These are phyloP conservation scores for Vitis cinerea DNA, from an alignment of 164 flowering plant species.

Conservation along the genomic window DNA sequence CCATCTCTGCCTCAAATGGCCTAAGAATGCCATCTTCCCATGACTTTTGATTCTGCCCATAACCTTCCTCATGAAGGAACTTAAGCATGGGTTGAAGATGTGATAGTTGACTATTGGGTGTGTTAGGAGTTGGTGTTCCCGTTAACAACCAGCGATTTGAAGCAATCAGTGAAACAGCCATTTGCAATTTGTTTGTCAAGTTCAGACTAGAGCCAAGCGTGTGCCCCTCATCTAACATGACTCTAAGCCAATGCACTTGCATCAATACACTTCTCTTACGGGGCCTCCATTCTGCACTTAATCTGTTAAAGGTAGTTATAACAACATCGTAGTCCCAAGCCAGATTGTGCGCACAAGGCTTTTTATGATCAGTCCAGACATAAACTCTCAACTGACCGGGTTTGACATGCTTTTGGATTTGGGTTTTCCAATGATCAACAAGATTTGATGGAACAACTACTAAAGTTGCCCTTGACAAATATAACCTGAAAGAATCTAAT, in stretches of 20 bases:
- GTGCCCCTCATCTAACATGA: conserved; percentile 95
- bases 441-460: conserved; percentile 92
- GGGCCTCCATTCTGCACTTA: conserved; percentile 91
- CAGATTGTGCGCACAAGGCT: conserved; percentile 69
- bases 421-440: conserved; percentile 91
- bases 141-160: conserved; percentile 87
- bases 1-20: conserved; percentile 95
- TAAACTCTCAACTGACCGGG: conserved; percentile 70
- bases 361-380: conserved; percentile 73
- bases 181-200: conserved; percentile 90
- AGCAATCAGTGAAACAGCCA: conserved; percentile 78
- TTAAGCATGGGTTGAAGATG: conserved; percentile 86
- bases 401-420: conserved; percentile 75
- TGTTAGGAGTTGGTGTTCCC: conserved; percentile 95
- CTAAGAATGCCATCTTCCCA: conserved; percentile 91
- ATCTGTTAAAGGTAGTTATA: conserved; percentile 84
- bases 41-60: conserved; percentile 73
- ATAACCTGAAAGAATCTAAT: conserved; percentile 64
- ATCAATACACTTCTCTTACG: conserved; percentile 67
- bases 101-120: conserved; percentile 88
- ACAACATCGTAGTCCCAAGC: conserved; percentile 98
- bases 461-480: conserved; percentile 86
- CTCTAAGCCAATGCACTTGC: conserved; percentile 96
- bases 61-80: conserved; percentile 87
- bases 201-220: conserved; percentile 92